Evolutionary conservation across 1,139 yeast genomes (phyloP), one percentile per base, ranked within the genome.

Genomic region (Sugiyamaella castrensis): DNA sequence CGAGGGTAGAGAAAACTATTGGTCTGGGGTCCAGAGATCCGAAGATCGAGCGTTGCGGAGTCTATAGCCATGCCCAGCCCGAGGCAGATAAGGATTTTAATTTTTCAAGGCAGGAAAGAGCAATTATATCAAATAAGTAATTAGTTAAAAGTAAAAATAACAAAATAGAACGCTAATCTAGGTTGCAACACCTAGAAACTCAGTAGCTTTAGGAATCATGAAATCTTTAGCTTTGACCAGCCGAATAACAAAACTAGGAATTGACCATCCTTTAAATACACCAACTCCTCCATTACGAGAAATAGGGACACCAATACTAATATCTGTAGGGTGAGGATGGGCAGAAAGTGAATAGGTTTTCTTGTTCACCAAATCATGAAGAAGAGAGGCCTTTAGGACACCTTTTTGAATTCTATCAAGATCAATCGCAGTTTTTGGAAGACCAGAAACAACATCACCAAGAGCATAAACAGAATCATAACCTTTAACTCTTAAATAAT

Each of bases 381-480:
- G 15, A 34, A 59, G 28, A 9, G 60, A 47, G 9, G 53, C 51
- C 12, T 37, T 26, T 26, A 57, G 19, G 11, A 50, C 51, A 1
- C 35, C 40, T n/a, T 26, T 13, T 48, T 57, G 61, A 19, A 30
- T 43, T 31, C 42, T 38, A 19, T 29, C 42, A 15, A 59, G n/a
- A 34, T 59, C 60, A n/a, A 53, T 51, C 8, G 51, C 44, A 9
- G 60, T 56, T 27, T 40, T 36, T n/a, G 37, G 26, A 15, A 53
- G 46, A 5, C 47, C 48, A 10, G 61, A 43, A 5, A 52, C 42
- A 12, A 56, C 53, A 48, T 64, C 67, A 11, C 67, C 67, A 35
- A 57, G 31, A n/a, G 59, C 67, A 48, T 54, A 58, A 1, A 56
- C 61, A 28, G 57, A 46, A 9, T 52, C 37, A 36, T 43, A 37